A percentile compares a stretch with the other conserved stretches of the same genome.
Evolutionary conservation across 331 rosid species (phyloP).

Genomic region (Rhamnella rubrinervis): DNA sequence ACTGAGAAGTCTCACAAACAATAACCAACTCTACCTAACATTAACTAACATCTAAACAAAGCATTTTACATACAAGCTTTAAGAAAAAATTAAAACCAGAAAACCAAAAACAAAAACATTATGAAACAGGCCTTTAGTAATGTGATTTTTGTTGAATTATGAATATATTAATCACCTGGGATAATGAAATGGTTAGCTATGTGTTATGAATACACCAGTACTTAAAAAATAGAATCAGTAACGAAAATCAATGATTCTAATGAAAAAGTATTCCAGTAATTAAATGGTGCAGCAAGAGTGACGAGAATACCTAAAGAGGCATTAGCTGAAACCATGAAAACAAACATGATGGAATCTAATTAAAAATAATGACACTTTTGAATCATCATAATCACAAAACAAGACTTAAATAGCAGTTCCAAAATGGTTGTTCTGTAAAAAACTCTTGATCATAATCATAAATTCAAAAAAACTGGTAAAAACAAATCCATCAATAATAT

Average conservation of each 20-base stretch:
- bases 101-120: too few species aligned
- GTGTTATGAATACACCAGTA: neutral
- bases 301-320: neutral
- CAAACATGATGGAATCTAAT: neutral
- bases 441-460: neutral
- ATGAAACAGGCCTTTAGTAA: neutral
- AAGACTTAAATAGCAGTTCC: neutral
- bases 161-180: neutral
- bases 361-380: neutral
- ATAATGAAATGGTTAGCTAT: neutral
- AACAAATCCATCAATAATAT: neutral
- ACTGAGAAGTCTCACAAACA: too few species aligned
- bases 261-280: neutral
- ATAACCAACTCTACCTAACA: too few species aligned
- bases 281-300: neutral
- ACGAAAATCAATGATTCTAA: neutral
- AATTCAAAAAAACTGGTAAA: neutral
- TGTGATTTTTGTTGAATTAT: neutral
- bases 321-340: neutral
- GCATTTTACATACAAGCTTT: too few species aligned
- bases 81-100: too few species aligned
- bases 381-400: neutral
- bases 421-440: neutral
- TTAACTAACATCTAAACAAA: too few species aligned
- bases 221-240: neutral